These are phyloP conservation scores for Neonectria faginata DNA, from an alignment of 2,329 filamentous ascomycete genomes.

Conservation along the genomic window DNA sequence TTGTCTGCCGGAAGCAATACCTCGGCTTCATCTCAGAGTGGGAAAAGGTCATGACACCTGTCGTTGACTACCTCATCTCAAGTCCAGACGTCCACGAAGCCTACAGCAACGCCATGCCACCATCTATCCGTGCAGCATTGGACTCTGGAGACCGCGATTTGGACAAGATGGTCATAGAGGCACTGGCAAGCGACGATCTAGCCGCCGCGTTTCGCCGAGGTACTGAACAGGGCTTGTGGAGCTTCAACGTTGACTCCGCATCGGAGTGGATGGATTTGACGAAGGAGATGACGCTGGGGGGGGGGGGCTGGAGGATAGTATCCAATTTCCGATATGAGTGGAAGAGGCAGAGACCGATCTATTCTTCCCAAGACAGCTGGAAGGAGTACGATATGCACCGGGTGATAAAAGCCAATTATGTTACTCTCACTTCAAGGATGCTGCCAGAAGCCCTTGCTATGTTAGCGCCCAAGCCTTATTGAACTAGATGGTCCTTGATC, in stretches of 20 bases:
- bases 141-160: constrained; percentile 33
- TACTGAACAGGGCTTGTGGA: constrained; percentile 44
- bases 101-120: constrained; percentile 18
- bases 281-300: constrained; percentile 34
- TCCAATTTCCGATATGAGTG: constrained; percentile 40
- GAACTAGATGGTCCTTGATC: no score
- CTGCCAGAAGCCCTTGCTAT: no score
- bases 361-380: constrained; percentile 34
- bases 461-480: no score
- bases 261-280: constrained; percentile 36
- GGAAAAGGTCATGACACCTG: constrained; percentile 55
- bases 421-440: no score
- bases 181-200: constrained; percentile 10
- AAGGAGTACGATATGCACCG: constrained; percentile 9
- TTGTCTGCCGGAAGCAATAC: no score
- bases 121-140: constrained; percentile 17
- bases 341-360: constrained; percentile 39
- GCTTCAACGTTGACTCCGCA: constrained; percentile 42
- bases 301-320: constrained; percentile 30
- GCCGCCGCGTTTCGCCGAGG: constrained; percentile 40
- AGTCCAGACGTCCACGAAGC: constrained; percentile 39
- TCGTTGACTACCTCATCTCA: constrained; percentile 53
- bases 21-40: constrained; percentile 46
- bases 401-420: no score
- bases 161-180: constrained; percentile 25